Evolutionary conservation across 306 rosid genomes (phyloP).

Genomic region (Citrullus amarus): DNA sequence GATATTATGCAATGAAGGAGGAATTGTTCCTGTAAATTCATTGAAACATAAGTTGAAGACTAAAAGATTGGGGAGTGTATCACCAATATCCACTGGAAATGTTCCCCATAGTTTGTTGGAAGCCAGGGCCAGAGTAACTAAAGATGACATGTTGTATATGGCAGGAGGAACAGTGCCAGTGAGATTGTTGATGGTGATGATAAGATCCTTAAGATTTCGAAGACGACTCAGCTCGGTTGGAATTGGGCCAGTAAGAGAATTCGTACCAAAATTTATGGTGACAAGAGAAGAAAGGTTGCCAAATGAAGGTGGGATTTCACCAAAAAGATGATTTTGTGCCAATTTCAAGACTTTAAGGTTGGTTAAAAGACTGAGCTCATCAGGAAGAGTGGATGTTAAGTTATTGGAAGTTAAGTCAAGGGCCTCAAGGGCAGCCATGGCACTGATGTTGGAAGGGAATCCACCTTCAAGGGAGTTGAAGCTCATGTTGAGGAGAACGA

Average conservation of each 20-base stretch:
- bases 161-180: conserved; percentile 37
- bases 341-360: conserved; percentile 35
- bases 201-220: conserved; percentile 34
- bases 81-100: conserved; percentile 40
- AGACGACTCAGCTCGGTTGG: conserved; percentile 41
- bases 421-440: conserved; percentile 21
- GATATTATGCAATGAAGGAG: conserved; percentile 62
- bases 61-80: conserved; percentile 42
- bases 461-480: conserved; percentile 31
- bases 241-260: conserved; percentile 35
- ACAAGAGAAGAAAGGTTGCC: conserved; percentile 51
- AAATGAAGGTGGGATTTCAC: conserved; percentile 30
- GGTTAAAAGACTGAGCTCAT: conserved; percentile 21
- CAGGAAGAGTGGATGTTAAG: conserved; percentile 30
- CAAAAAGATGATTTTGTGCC: conserved; percentile 28
- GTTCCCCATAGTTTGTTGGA: conserved; percentile 59
- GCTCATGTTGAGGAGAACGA: conserved; percentile 41
- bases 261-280: conserved; percentile 42
- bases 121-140: conserved; percentile 37
- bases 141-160: conserved; percentile 46
- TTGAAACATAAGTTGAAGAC: conserved; percentile 42
- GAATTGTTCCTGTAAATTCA: conserved; percentile 45
- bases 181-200: conserved; percentile 39
- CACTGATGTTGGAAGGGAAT: conserved; percentile 30
- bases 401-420: conserved; percentile 36